Base-by-base conservation (phyloP, 768 basidiomycete species). In the Rhizopogon vesiculosus region DNA sequence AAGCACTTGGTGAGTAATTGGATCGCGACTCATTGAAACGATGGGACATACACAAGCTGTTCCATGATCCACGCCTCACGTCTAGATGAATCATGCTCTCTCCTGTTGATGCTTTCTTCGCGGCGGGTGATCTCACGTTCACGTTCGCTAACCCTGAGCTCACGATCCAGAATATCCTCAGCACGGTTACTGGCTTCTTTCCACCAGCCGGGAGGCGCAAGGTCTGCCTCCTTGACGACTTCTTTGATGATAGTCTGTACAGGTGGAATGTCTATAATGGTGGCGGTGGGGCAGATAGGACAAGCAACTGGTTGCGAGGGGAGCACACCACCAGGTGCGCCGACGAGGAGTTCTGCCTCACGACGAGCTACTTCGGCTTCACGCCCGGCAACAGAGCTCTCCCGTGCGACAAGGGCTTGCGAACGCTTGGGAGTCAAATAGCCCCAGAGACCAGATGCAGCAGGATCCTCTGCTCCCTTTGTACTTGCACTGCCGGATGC, bases 11-110 rank as follows among this genome's bases (percentile, higher is more conserved):
- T 62, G 51, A 69, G 46, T 33, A 15, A 51, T 6, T 12, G 39
- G n/a, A 19, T 22, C 29, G 1, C 5, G 16, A 18, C 15, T 6
- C 7, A 5, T 28, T 22, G 4, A 9, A 42, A 39, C 8, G 0
- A 51, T 59, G 42, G 12, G 25, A 76, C 85, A 61, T 76, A 93
- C 92, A 90, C 85, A 38, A 93, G 82, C 63, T 93, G 91, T 59
- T 93, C 92, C 91, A 93, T 92, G 64, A 93, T 92, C 91, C 91
- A 93, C 29, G 75, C 78, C 69, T 93, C 91, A 55, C 91, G 90
- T 62, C 91, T 82, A 49, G 90, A 84, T 53, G 91, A 89, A 64
- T 93, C 91, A 42, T 91, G 87, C 67, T 93, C 91, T 54, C 91
- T 78, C 54, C 88, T 87, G 65, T 93, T 93, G 58, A 93, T 85